These are phyloP conservation scores for Podospora appendiculata DNA, from an alignment of 495 filamentous ascomycete genomes.

Conservation along the genomic window DNA sequence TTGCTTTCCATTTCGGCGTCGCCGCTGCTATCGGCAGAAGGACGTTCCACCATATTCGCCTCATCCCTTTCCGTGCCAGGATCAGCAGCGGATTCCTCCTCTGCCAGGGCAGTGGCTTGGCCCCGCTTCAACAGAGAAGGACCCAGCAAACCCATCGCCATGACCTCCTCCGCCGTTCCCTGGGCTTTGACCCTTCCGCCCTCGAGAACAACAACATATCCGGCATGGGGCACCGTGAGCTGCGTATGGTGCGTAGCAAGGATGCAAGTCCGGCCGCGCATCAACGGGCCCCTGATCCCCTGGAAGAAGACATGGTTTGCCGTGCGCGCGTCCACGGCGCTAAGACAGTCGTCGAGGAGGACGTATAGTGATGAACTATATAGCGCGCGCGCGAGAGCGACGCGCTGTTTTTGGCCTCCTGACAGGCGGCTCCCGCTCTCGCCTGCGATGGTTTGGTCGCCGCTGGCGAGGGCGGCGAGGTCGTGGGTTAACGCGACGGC, in stretches of 20 bases:
- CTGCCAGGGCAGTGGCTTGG: too few relatives aligned
- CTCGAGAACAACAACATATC: neutral
- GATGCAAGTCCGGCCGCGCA: conserved; percentile 7
- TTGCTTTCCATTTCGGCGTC: neutral
- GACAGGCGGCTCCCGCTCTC: conserved; percentile 80
- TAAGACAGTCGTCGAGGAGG: conserved; percentile 73
- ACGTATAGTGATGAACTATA: conserved; percentile 81
- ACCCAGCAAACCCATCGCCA: neutral
- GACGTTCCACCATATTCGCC: too few relatives aligned
- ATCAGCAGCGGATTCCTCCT: too few relatives aligned
- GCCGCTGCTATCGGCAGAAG: too few relatives aligned
- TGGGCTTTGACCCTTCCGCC: neutral
- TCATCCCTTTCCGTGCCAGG: too few relatives aligned
- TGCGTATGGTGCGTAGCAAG: conserved; percentile 14
- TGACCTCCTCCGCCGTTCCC: neutral
- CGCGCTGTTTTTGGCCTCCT: conserved; percentile 75
- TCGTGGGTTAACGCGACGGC: conserved; percentile 74
- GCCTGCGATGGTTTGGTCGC: conserved; percentile 77
- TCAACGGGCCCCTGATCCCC: conserved; percentile 5
- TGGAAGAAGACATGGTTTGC: conserved; percentile 3
- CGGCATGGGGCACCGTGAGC: neutral
- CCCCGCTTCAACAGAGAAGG: neutral
- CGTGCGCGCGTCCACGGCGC: conserved; percentile 56
- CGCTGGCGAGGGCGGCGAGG: conserved; percentile 70
- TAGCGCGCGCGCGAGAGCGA: conserved; percentile 75